Percentiles rank a stretch among this genome's conserved stretches.
These are phyloP conservation scores for Aureobasidium sp. DNA, from an alignment of 2,329 filamentous ascomycete genomes.

Conservation along the genomic window DNA sequence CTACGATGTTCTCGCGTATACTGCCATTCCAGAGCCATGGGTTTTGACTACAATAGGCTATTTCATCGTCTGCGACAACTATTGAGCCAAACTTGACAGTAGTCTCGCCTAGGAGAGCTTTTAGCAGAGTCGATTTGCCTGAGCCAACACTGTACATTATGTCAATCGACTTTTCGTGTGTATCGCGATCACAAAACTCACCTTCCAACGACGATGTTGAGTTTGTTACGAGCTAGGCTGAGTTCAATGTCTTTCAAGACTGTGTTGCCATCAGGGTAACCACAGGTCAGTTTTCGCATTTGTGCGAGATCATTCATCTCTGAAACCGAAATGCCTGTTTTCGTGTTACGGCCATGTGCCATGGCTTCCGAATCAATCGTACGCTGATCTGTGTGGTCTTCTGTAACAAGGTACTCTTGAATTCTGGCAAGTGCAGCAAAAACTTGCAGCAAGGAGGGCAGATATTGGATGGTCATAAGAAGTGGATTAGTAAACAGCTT, in stretches of 20 bases:
- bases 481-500: conserved; percentile 22
- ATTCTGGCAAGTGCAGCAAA: conserved; percentile 20
- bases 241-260: conserved; percentile 12
- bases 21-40: conserved; percentile 74
- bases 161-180: neutral
- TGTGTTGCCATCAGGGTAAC: conserved; percentile 9
- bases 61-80: conserved; percentile 7
- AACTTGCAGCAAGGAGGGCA: conserved; percentile 16
- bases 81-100: conserved; percentile 8
- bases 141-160: conserved; percentile 13
- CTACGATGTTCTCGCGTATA: conserved; percentile 70
- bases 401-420: conserved; percentile 16
- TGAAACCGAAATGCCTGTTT: neutral
- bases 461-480: conserved; percentile 16
- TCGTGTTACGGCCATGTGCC: neutral
- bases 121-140: conserved; percentile 17
- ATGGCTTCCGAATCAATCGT: neutral
- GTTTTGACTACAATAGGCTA: conserved; percentile 16
- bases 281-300: neutral
- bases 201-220: conserved; percentile 18
- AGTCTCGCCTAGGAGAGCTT: conserved; percentile 14
- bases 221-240: conserved; percentile 9
- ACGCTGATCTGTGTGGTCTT: conserved; percentile 11
- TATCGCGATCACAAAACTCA: neutral
- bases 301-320: neutral